Evolutionary conservation across 345 rosid species (phyloP).

Genomic region (Salix caprea): DNA sequence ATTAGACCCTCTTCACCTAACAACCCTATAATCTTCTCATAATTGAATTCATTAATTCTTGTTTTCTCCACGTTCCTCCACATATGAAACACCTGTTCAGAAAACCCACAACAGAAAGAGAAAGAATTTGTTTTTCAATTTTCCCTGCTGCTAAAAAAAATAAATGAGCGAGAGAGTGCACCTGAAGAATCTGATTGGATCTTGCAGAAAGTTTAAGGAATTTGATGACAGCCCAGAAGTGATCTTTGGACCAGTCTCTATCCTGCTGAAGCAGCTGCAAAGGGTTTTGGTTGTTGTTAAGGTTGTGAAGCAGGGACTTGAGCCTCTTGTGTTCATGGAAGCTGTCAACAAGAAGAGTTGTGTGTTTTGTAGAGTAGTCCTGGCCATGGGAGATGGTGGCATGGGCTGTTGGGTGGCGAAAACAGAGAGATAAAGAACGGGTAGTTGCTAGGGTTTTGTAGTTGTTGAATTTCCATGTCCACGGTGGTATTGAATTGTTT

Average conservation of each 20-base stretch:
- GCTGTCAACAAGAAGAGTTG: constrained; percentile 41
- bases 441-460: background rate
- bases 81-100: constrained; percentile 52
- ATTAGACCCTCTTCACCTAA: constrained; percentile 40
- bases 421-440: background rate
- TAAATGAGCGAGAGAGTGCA: constrained; percentile 19
- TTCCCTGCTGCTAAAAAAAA: background rate
- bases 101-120: background rate
- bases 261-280: constrained; percentile 47
- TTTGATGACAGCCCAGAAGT: constrained; percentile 53
- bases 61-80: constrained; percentile 53
- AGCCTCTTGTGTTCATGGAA: constrained; percentile 39
- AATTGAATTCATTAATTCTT: constrained; percentile 43
- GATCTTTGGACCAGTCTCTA: constrained; percentile 63
- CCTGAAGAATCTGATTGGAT: constrained; percentile 48
- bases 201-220: constrained; percentile 50
- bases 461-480: background rate
- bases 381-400: background rate
- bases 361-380: constrained; percentile 25
- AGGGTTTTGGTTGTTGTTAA: constrained; percentile 39
- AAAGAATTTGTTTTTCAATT: background rate
- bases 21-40: constrained; percentile 48
- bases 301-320: constrained; percentile 36
- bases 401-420: background rate
- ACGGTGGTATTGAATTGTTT: no score